Percentiles rank a stretch among this genome's conserved stretches.
These are phyloP conservation scores for Zoysia pacifica DNA, from an alignment of 176 grass and related monocot genomes.

Conservation along the genomic window DNA sequence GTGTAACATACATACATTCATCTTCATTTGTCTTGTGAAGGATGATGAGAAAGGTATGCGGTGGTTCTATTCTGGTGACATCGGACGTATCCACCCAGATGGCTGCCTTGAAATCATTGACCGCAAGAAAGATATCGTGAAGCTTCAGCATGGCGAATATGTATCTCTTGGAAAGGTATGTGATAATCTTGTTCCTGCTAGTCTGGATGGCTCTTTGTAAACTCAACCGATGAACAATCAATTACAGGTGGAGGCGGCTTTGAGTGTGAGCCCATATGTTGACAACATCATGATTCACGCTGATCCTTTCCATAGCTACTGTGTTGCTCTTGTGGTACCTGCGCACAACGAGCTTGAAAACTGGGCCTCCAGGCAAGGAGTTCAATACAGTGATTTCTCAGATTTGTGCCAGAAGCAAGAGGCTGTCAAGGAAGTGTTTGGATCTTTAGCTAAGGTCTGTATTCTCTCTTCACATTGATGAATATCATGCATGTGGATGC, in stretches of 20 bases:
- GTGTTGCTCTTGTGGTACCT: slow-evolving; percentile 78
- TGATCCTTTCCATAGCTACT: slow-evolving; percentile 83
- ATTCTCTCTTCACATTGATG: slow-evolving; percentile 15
- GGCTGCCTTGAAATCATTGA: slow-evolving; percentile 98
- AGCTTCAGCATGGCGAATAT: slow-evolving; percentile 98
- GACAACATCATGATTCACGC: slow-evolving; percentile 92
- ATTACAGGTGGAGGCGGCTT: slow-evolving; percentile 76
- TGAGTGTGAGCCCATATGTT: slow-evolving; percentile 73
- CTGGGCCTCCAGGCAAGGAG: slow-evolving; percentile 66
- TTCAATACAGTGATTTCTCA: slow-evolving; percentile 52
- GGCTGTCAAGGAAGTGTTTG: slow-evolving; percentile 78
- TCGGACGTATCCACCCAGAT: slow-evolving; percentile 85
- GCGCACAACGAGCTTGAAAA: slow-evolving; percentile 64
- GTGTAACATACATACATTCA: background rate
- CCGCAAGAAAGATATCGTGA: slow-evolving; percentile 97
- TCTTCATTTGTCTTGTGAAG: slow-evolving; percentile 47
- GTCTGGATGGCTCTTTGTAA: slow-evolving; percentile 7
- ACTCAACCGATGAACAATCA: slow-evolving; percentile 35
- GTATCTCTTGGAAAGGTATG: slow-evolving; percentile 90
- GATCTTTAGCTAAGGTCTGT: slow-evolving; percentile 71
- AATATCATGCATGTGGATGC: background rate
- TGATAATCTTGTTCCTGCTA: slow-evolving; percentile 19
- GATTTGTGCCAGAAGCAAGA: slow-evolving; percentile 88
- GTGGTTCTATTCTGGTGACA: slow-evolving; percentile 97
- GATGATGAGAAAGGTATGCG: slow-evolving; percentile 77